Conservation (phyloP, 1,139 yeast genomes). For the Hyphopichia fennica region DNA sequence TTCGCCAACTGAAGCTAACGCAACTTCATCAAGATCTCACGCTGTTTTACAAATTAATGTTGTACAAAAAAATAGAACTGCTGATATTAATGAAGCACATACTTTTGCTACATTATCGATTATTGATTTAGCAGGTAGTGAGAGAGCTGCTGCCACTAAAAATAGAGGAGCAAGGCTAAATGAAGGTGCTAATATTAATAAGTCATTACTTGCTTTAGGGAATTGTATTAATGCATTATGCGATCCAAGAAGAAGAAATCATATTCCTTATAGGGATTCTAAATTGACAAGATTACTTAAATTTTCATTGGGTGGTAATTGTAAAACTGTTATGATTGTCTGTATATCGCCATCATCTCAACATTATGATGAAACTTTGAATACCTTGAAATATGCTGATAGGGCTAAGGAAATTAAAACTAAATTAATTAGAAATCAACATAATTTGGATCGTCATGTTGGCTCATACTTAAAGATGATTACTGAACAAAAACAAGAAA, state of each 20-base stretch:
- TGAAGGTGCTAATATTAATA: slow-evolving; percentile 93
- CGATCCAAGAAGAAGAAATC: slow-evolving; percentile 64
- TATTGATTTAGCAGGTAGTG: slow-evolving; percentile 93
- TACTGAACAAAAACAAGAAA: slow-evolving; percentile 77
- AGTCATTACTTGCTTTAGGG: slow-evolving; percentile 83
- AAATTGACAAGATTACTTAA: slow-evolving; percentile 82
- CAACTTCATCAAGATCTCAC: slow-evolving; percentile 87
- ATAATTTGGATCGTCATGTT: slow-evolving; percentile 79
- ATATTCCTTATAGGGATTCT: slow-evolving; percentile 89
- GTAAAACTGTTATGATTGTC: slow-evolving; percentile 94
- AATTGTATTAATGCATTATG: slow-evolving; percentile 93
- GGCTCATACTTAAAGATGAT: slow-evolving; percentile 86
- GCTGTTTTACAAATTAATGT: slow-evolving; percentile 86
- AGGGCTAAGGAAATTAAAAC: slow-evolving; percentile 91
- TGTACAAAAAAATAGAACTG: slow-evolving; percentile 58
- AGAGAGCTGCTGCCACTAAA: slow-evolving; percentile 85
- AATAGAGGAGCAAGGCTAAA: slow-evolving; percentile 76
- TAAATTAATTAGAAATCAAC: slow-evolving; percentile 71
- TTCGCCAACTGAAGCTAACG: slow-evolving; percentile 89
- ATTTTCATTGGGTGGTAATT: slow-evolving; percentile 91
- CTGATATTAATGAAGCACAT: slow-evolving; percentile 65
- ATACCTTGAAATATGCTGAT: slow-evolving; percentile 86
- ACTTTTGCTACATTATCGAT: slow-evolving; percentile 79
- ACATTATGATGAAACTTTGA: slow-evolving; percentile 89
- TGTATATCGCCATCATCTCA: slow-evolving; percentile 84